Evolutionary conservation across 1,139 yeast genomes (phyloP), one percentile per base, ranked within the genome.

Genomic region (Magnusiomyces ingens): DNA sequence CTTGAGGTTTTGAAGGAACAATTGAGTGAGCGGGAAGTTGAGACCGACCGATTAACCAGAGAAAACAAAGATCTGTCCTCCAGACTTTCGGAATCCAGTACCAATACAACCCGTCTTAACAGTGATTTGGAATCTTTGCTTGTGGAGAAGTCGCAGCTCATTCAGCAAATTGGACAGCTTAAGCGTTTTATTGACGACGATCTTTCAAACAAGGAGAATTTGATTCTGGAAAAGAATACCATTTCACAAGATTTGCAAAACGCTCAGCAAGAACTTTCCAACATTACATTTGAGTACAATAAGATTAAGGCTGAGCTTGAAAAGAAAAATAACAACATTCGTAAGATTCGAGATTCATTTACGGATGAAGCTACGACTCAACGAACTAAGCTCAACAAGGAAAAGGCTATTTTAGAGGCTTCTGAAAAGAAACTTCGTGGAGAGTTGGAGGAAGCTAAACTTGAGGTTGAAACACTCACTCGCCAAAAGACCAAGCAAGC

Each of bases 401-500:
- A 66, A 46, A 62, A 63, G 54, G 59, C 54, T 67, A 71, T 68
- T 54, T 69, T 73, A 44, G 79, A 71, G 66, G 72, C 64, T 58
- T 77, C 64, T 60, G 69, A 68, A 58, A 75, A 61, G 47, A 71
- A 63, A 55, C 68, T 57, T 29, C 59, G 65, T 61, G 51, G 63
- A 59, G 55, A 69, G 65, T 55, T 63, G 42, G 66, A 65, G 38
- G 61, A 58, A 18, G 55, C 64, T 32, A 56, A 52, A 26, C 55
- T 59, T 10, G 57, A 62, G 47, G 57, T 59, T 48, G 60, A 57
- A 12, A 60, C 66, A 2, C 51, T 60, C 35, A 57, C 60, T 47
- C 58, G 61, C 43, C 67, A 65, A 45, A 62, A 60, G 49, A 95
- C 87, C 69, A 88, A 87, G 71, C 77, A 88, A 67, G 79, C 80